Percentiles rank a stretch among this genome's conserved stretches.
Evolutionary conservation across 2,329 filamentous ascomycete species (phyloP).

Genomic region (Penicillium janthinellum): DNA sequence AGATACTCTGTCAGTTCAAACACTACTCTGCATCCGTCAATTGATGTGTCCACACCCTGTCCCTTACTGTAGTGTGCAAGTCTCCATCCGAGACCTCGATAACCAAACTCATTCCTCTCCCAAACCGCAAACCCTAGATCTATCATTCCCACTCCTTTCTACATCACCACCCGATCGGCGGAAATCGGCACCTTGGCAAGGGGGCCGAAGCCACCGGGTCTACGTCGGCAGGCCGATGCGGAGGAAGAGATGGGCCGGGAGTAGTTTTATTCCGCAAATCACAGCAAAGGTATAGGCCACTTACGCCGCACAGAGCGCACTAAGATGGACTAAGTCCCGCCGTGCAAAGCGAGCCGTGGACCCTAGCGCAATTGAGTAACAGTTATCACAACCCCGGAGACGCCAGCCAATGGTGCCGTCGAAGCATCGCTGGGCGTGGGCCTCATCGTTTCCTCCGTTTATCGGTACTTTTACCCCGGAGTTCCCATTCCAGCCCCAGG

Average conservation of each 20-base stretch:
- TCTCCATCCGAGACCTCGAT: background rate
- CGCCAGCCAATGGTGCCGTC: constrained; percentile 11
- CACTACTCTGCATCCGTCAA: background rate
- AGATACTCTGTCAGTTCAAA: too few species aligned
- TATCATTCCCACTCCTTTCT: background rate
- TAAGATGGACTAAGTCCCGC: background rate
- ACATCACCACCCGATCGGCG: constrained; percentile 11
- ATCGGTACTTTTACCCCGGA: constrained; percentile 27
- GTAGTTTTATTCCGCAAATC: constrained; percentile 19
- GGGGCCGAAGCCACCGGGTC: constrained; percentile 5
- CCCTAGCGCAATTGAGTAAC: constrained; percentile 7
- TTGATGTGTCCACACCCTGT: background rate
- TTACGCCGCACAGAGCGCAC: constrained; percentile 2
- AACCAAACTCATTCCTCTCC: background rate
- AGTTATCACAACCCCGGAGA: constrained; percentile 5
- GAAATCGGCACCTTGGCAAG: constrained; percentile 15
- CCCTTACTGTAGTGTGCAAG: too few species aligned
- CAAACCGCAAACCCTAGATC: background rate
- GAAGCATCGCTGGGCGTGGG: background rate
- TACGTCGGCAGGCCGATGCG: constrained; percentile 25
- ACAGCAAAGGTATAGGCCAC: constrained; percentile 14
- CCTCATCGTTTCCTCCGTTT: constrained; percentile 18
- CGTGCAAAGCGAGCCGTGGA: constrained; percentile 2
- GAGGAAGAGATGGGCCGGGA: constrained; percentile 18
- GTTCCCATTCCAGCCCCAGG: constrained; percentile 14